Conservation (phyloP, 257 asterid species). For the Nicotiana benthamiana region DNA sequence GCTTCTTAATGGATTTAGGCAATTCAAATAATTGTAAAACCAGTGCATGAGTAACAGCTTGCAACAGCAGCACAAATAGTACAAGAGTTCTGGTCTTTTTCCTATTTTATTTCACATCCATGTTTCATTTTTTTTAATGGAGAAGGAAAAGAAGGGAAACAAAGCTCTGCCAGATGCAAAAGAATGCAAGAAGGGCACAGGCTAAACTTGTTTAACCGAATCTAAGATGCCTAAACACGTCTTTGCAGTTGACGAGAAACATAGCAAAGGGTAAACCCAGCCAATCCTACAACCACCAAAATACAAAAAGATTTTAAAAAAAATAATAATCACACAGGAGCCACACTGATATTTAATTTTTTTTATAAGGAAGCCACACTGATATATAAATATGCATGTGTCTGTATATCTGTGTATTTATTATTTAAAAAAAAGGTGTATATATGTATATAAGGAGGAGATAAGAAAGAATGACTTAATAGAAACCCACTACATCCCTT, state of each 20-base stretch:
- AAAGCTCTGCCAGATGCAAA: too few relatives aligned
- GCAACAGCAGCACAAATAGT: background rate
- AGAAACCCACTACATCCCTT: background rate
- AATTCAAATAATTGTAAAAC: background rate
- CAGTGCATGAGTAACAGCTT: background rate
- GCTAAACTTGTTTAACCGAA: too few relatives aligned
- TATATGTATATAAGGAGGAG: background rate
- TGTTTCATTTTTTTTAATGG: background rate
- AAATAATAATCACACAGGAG: background rate
- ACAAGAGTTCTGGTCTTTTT: background rate
- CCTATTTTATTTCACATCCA: background rate
- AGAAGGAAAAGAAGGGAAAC: background rate
- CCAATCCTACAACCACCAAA: background rate
- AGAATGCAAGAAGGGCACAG: too few relatives aligned
- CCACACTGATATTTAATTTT: background rate
- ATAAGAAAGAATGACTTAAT: background rate
- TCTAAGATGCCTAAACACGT: background rate
- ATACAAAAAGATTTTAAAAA: background rate
- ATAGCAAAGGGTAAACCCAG: background rate
- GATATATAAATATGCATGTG: background rate
- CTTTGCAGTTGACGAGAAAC: background rate
- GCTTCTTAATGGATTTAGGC: background rate
- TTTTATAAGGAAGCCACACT: background rate
- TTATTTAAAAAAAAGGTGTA: background rate
- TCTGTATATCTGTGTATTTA: background rate